These are phyloP conservation scores for Trypanosomatidae sp. DNA, from an alignment of 208 protist species.

Conservation along the genomic window DNA sequence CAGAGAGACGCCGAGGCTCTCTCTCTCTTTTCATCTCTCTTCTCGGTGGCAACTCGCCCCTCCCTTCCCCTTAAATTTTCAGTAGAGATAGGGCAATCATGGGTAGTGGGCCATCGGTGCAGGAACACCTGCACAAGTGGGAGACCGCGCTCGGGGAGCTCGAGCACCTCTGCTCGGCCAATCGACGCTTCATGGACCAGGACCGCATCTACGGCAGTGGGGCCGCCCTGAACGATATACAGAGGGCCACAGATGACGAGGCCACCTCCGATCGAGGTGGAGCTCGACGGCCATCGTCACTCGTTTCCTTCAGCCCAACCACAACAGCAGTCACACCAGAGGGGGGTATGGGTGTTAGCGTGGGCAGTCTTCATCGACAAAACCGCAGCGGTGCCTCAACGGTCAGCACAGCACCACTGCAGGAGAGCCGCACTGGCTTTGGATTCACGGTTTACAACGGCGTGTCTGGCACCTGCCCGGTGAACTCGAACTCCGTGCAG, in stretches of 20 bases:
- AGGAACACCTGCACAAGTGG: slow-evolving; percentile 78
- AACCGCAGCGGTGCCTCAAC: slow-evolving; percentile 9
- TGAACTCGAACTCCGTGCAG: slow-evolving; percentile 16
- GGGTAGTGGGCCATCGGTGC: slow-evolving; percentile 57
- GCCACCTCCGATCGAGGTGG: slow-evolving; percentile 28
- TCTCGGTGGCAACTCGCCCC: background rate
- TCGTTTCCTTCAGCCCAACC: slow-evolving; percentile 68
- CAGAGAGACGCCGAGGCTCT: background rate
- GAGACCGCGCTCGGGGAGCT: slow-evolving; percentile 64
- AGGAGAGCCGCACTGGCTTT: slow-evolving; percentile 27
- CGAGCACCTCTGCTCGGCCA: slow-evolving; percentile 54
- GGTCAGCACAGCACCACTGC: background rate
- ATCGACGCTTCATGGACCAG: slow-evolving; percentile 49
- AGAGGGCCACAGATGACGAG: slow-evolving; percentile 23
- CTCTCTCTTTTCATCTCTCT: background rate
- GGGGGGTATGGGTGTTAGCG: slow-evolving; percentile 22
- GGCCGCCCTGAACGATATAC: slow-evolving; percentile 10
- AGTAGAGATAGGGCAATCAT: slow-evolving; percentile 20
- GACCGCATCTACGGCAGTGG: slow-evolving; percentile 60
- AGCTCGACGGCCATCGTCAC: slow-evolving; percentile 50
- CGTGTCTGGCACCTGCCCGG: slow-evolving; percentile 1
- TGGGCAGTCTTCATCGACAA: slow-evolving; percentile 27
- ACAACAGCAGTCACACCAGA: slow-evolving; percentile 9
- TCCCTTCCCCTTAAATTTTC: background rate
- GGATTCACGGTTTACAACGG: slow-evolving; percentile 26